Base-by-base conservation (phyloP, 2,329 filamentous ascomycete species). In the Cladosporium sp. region DNA sequence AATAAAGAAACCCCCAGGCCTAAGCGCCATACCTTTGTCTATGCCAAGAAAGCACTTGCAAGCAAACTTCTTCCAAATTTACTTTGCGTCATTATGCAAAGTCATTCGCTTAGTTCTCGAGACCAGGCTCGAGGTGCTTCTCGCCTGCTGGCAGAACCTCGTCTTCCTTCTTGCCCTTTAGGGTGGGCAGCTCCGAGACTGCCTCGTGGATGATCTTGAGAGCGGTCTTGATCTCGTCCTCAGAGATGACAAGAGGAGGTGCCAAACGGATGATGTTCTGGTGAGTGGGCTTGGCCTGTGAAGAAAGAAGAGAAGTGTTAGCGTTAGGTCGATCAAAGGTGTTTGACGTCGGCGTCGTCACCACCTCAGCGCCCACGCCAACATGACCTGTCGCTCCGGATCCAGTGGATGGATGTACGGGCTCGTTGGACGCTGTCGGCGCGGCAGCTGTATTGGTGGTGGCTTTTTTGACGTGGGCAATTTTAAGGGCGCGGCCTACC, bases 201-300 rank as follows among this genome's bases (percentile, higher is more conserved):
- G 94, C 89, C 76, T 93, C 89, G 68, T 88, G 85, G 76, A 99
- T 96, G 74, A 95, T 94, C 61, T 78, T 78, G 63, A 98, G 78
- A 1, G 94, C 90, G 75, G 88, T 86, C 71, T 88, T 85, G 70
- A 99, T 89, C 80, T 99, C 88, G 67, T 89, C 86, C 75, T 98
- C 93, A 28, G 89, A 93, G 74, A 99, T 98, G 70, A 99, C 93
- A 63, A 99, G 84, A 23, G 95, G 95, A 56, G 95, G 95, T n/a
- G 95, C 95, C 68, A 99, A 90, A 65, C 95, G 91, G 77, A 99
- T 99, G 78, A 99, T 98, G 80, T 98, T 97, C 76, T 96, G 90
- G 79, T 99, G 95, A 7, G 95, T 99, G 32, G 95, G 95, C 86
- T 99, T 99, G 74, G 95, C 95, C 92, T 96, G 77, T 75, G 66